Evolutionary conservation across 1,284 basidiomycete genomes (phyloP).

Genomic region (Cystobasidium pallidum): DNA sequence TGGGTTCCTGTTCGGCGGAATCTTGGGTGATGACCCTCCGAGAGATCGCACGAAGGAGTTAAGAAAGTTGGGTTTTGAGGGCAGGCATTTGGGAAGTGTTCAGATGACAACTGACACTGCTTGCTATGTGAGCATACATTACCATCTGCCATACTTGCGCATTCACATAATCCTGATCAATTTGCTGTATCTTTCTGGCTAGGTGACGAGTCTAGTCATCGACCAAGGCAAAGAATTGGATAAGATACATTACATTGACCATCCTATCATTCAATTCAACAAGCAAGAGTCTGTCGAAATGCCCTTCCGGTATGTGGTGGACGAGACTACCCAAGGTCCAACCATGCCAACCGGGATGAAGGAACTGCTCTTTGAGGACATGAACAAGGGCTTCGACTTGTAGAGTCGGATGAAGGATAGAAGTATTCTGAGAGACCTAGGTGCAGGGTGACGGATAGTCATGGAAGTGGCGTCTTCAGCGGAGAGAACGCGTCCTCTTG

Average conservation of each 20-base stretch:
- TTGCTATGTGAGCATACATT: conserved; percentile 69
- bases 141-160: neutral
- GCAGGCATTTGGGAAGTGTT: conserved; percentile 71
- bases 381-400: conserved; percentile 83
- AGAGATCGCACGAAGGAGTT: conserved; percentile 82
- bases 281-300: conserved; percentile 80
- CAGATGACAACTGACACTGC: conserved; percentile 99
- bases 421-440: neutral
- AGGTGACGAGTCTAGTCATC: conserved; percentile 30
- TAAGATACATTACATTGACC: conserved; percentile 74
- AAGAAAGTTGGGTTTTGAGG: conserved; percentile 80
- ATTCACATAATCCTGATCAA: neutral
- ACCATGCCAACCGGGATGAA: conserved; percentile 87
- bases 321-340: conserved; percentile 61
- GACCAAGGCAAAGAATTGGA: conserved; percentile 72
- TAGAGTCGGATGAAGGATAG: conserved; percentile 52
- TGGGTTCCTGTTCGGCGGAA: conserved; percentile 68
- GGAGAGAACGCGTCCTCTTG: conserved; percentile 2
- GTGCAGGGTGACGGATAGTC: too few relatives aligned
- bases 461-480: neutral
- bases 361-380: conserved; percentile 76
- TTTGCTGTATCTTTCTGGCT: neutral
- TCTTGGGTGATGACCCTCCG: conserved; percentile 82
- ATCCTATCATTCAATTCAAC: conserved; percentile 84
- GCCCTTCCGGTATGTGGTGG: conserved; percentile 58